phyloP scores from a whole-genome alignment of 139 green algal genomes.

The Eudorina sp. region DNA sequence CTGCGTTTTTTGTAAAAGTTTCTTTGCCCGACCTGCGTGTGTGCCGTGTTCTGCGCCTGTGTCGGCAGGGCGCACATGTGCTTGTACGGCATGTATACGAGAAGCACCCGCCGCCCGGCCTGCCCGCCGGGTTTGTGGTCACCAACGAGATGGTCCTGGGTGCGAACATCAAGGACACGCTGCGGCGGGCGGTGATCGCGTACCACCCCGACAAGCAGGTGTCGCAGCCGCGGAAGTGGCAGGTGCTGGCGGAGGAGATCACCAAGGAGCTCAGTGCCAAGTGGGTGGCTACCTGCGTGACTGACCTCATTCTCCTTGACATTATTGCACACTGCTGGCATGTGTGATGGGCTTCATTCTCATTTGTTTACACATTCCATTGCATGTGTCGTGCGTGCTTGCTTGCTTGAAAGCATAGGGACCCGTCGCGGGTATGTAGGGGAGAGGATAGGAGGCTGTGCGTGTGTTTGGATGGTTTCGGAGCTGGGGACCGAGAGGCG shows the following conservation, averaged over 20 bases:
- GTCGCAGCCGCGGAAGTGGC: not conserved
- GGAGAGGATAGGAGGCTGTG: too few relatives aligned
- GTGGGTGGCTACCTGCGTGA: not conserved
- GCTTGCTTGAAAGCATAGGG: not conserved
- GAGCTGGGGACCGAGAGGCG: too few relatives aligned
- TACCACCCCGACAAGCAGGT: conserved; percentile 29
- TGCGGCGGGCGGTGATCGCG: not conserved
- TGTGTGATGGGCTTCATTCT: too few relatives aligned
- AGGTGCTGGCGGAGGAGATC: conserved; percentile 19
- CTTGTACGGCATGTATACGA: conserved; percentile 2
- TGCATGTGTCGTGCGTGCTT: not conserved
- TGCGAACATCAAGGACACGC: conserved; percentile 11
- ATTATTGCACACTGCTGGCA: not conserved
- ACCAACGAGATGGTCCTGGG: not conserved
- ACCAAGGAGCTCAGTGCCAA: conserved; percentile 1
- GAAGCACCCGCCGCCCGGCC: not conserved
- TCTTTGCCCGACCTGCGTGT: too few relatives aligned
- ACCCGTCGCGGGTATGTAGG: too few relatives aligned
- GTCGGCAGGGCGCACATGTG: not conserved
- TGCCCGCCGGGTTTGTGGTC: not conserved
- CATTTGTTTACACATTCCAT: not conserved
- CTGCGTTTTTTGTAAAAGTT: too few relatives aligned
- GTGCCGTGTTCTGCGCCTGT: too few relatives aligned
- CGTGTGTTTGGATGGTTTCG: too few relatives aligned
- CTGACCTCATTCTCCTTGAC: not conserved